A percentile compares a stretch with the other conserved stretches of the same genome.
Evolutionary conservation across 169 alveolate genomes (phyloP).

Genomic region (Plasmodium knowlesi): DNA sequence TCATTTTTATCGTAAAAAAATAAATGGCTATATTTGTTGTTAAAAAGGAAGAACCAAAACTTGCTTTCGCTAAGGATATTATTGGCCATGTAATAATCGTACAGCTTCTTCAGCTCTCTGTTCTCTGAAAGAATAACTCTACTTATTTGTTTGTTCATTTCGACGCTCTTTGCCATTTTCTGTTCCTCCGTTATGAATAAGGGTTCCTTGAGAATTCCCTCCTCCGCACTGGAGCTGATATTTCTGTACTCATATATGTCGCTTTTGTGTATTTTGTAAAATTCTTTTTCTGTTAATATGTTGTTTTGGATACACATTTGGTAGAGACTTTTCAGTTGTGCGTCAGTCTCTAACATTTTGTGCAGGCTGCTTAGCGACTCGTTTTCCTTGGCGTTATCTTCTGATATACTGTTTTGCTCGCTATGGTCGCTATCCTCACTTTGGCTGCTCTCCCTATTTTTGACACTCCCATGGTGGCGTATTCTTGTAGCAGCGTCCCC

Average conservation of each 20-base stretch:
- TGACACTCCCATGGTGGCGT: background rate
- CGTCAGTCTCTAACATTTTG: constrained; percentile 22
- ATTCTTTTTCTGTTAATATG: constrained; percentile 47
- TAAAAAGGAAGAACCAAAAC: constrained; percentile 67
- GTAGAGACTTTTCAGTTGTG: constrained; percentile 25
- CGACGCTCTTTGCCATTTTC: constrained; percentile 34
- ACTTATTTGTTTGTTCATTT: constrained; percentile 55
- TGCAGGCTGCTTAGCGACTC: constrained; percentile 1
- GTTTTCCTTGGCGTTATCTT: background rate
- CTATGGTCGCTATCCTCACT: background rate
- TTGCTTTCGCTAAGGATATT: constrained; percentile 47
- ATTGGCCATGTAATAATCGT: constrained; percentile 64
- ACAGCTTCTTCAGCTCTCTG: constrained; percentile 45
- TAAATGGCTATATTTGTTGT: constrained; percentile 65
- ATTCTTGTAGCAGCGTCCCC: background rate
- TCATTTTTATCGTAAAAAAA: constrained; percentile 69
- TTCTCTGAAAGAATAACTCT: constrained; percentile 44
- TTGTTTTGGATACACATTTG: constrained; percentile 55
- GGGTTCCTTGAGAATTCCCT: constrained; percentile 46
- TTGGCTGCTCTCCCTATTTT: background rate
- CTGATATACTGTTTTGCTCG: background rate
- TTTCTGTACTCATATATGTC: constrained; percentile 34
- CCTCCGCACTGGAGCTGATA: constrained; percentile 1
- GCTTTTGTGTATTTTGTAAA: constrained; percentile 51
- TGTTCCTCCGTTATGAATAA: constrained; percentile 63